A percentile compares a stretch with the other conserved stretches of the same genome.
Evolutionary conservation across 179 eudicot species (phyloP).

Genomic region (Beta corolliflora): DNA sequence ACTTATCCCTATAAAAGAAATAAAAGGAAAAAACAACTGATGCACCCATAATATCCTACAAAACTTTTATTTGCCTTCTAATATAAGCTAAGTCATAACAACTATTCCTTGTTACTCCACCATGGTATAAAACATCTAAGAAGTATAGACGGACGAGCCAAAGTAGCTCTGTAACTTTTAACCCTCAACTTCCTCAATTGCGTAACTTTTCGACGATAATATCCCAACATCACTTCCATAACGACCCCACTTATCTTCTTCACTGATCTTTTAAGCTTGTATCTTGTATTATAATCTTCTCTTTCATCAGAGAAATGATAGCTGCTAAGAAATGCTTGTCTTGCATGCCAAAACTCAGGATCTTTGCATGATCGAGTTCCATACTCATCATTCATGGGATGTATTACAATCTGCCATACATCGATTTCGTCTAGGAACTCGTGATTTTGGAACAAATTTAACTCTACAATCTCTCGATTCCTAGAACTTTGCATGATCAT

Average conservation of each 20-base stretch:
- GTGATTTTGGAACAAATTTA: conserved; percentile 16
- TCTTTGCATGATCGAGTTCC: conserved; percentile 37
- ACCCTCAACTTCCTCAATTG: conserved; percentile 10
- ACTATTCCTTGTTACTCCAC: conserved; percentile 1
- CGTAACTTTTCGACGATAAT: conserved; percentile 22
- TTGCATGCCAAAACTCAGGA: conserved; percentile 42
- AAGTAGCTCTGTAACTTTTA: conserved; percentile 11
- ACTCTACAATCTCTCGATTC: conserved; percentile 20
- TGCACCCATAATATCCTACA: too few species aligned
- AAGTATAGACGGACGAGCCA: conserved; percentile 23
- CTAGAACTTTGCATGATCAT: conserved; percentile 15
- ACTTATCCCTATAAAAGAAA: too few species aligned
- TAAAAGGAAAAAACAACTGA: too few species aligned
- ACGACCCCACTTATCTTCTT: conserved; percentile 15
- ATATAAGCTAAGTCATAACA: not conserved
- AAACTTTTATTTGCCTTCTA: too few species aligned
- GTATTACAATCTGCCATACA: conserved; percentile 39
- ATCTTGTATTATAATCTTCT: not conserved
- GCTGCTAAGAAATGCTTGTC: conserved; percentile 42
- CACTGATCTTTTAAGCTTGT: conserved; percentile 23
- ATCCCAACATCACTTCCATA: conserved; percentile 17
- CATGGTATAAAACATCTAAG: conserved; percentile 29
- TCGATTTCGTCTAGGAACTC: conserved; percentile 19
- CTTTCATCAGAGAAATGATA: conserved; percentile 25
- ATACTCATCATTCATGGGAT: conserved; percentile 30